Evolutionary conservation across 164 flowering plant genomes (phyloP), one percentile per base, ranked within the genome.

Genomic region (Euptelea pleiosperma): DNA sequence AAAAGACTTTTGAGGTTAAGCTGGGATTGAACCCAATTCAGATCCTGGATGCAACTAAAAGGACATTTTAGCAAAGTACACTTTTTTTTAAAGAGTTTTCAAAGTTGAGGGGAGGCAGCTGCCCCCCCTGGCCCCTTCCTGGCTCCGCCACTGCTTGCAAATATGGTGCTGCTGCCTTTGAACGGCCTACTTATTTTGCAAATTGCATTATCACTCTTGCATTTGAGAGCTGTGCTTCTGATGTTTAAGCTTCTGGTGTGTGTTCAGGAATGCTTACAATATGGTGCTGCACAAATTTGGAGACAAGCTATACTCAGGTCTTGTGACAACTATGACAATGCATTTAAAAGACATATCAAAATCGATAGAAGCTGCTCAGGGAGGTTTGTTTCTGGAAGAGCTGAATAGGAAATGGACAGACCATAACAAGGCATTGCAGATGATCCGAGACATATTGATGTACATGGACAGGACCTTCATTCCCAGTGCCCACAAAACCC

Each of bases 261-360:
- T n/a, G 33, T 72, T 58, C 77, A 92, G 98, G 66, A 92, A 86
- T 81, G 98, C 98, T 40, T 92, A 92, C 73, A 89, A 89, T 63
- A 92, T 92, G 96, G 98, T 92, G 58, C 73, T 89, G 59, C 96
- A 92, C 73, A 92, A 89, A 70, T 86, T 70, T 80, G 97, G 98
- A 1, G 98, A 89, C 57, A 92, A 79, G 70, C 70, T 92, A 60
- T 92, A 89, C 72, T 67, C 90, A 5, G 97, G 98, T 29, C 84
- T 92, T 64, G 96, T 89, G 34, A 42, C 77, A 39, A 84, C 96
- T 2, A 82, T 92, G 94, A 84, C 91, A 34, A 57, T 74, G 42
- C 96, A 83, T 64, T 83, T 89, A 9, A 84, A 77, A 75, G 86
- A 80, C 60, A 87, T 87, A 67, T 79, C 94, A 28, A 83, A 79